phyloP scores from a whole-genome alignment of 306 rosid genomes.

The Urtica urens region DNA sequence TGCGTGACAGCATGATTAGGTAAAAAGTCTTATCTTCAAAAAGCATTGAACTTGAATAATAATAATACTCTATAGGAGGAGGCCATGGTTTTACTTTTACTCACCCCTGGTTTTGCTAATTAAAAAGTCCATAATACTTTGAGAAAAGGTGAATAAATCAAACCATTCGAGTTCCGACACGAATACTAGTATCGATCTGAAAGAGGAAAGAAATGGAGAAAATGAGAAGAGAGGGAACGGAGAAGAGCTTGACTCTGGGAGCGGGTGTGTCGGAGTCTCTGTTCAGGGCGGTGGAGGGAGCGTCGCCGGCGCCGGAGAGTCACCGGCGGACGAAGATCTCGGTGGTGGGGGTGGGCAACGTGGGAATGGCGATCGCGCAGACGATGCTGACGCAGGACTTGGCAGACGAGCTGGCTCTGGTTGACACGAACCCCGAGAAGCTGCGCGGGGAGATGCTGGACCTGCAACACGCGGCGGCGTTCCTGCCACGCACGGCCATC shows the following conservation, averaged over 20 bases:
- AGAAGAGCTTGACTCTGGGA: conserved; percentile 52
- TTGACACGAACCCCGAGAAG: conserved; percentile 59
- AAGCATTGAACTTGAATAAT: no score
- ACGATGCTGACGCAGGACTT: conserved; percentile 84
- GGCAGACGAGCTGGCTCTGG: conserved; percentile 63
- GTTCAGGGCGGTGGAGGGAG: conserved; percentile 46
- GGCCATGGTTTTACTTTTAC: no score
- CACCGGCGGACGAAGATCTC: conserved; percentile 60
- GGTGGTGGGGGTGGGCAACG: conserved; percentile 80
- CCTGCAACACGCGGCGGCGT: conserved; percentile 89
- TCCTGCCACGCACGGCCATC: conserved; percentile 84
- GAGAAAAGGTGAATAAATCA: no score
- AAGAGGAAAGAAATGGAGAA: no score
- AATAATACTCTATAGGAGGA: no score
- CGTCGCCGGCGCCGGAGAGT: conserved; percentile 45
- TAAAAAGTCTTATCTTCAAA: no score
- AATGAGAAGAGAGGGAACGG: conserved; percentile 24
- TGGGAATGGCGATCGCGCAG: conserved; percentile 98
- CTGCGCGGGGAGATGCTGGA: conserved; percentile 94
- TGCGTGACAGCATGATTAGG: no score
- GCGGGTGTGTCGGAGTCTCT: conserved; percentile 50
- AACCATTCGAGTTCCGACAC: no score
- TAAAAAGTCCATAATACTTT: no score
- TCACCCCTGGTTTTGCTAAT: no score
- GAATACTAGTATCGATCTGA: no score